These are phyloP conservation scores for Lotus japonicus DNA, from an alignment of 306 rosid species.

Conservation along the genomic window DNA sequence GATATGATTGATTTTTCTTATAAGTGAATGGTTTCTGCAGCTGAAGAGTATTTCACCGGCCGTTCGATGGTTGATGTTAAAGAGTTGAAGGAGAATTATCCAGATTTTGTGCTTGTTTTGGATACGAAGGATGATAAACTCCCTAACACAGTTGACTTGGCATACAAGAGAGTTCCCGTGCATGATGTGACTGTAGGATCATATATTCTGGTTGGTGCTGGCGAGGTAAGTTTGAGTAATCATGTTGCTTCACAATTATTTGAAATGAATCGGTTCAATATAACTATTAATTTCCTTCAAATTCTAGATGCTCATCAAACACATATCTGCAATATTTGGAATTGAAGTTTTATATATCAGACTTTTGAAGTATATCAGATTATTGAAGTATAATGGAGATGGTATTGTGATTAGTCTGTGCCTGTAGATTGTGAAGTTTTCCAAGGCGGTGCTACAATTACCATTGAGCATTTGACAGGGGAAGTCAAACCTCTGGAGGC, in stretches of 20 bases:
- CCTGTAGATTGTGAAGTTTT: constrained; percentile 98
- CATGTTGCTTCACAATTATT: neutral
- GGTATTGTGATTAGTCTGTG: constrained; percentile 96
- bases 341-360: constrained; percentile 30
- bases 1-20: constrained; percentile 14
- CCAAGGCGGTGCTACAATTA: constrained; percentile 91
- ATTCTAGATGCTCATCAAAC: neutral
- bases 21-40: constrained; percentile 45
- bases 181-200: constrained; percentile 73
- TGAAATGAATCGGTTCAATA: constrained; percentile 9
- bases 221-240: constrained; percentile 57
- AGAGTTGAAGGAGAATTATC: constrained; percentile 88
- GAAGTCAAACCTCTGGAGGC: constrained; percentile 90
- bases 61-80: constrained; percentile 88
- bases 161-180: constrained; percentile 83
- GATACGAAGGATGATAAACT: constrained; percentile 58
- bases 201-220: constrained; percentile 83
- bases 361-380: constrained; percentile 45
- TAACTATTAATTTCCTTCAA: neutral
- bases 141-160: constrained; percentile 79
- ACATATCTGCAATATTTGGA: constrained; percentile 15
- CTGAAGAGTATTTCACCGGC: constrained; percentile 90
- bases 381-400: constrained; percentile 52
- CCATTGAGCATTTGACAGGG: constrained; percentile 94
- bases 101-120: constrained; percentile 86